Base-by-base conservation (phyloP, 306 rosid genomes). In the Vachellia collinsii region DNA sequence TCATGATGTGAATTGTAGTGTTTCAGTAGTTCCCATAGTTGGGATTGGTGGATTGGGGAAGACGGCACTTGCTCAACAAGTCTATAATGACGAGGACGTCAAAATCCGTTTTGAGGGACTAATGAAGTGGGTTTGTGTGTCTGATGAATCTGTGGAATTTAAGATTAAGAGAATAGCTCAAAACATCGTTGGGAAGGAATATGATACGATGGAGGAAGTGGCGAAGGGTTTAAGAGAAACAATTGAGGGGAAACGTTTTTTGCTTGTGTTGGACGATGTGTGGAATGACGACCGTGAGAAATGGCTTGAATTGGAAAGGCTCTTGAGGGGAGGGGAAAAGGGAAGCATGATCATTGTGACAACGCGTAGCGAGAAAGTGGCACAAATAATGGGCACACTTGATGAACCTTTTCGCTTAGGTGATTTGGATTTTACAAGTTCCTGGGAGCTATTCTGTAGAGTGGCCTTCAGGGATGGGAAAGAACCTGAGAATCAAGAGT, bases 61-160 rank as follows among this genome's bases (percentile, higher is more conserved):
- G 51, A 83, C 87, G 0, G 41, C 87, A 1, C 74, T 79, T 75
- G 83, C 78, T 25, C 74, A 83, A 46, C 29, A 46, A 1, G 78
- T 75, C 0, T 70, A 61, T 23, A 53, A 53, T 19, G 23, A 53
- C n/a, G 23, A 0, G 11, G 10, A 1, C n/a, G 11, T 19, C 61
- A 7, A 53, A 53, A 19, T 7, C 0, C 61, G n/a, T 53, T 82
- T 82, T 48, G 48, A 63, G 54, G n/a, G n/a, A n/a, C 58, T 16
- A 9, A 56, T 53, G 14, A 77, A 63, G 22, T 83, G 82, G 82
- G 75, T 83, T 0, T 83, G 70, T 64, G 79, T 77, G 25, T 77
- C 76, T 29, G 76, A 71, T 0, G 78, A 54, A 54, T 54, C 47
- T 8, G 1, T 0, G 0, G 47, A 1, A 43, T 8, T 54, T 54